Conservation (phyloP, 2,329 filamentous ascomycete genomes). For the Penicillium sp. region DNA sequence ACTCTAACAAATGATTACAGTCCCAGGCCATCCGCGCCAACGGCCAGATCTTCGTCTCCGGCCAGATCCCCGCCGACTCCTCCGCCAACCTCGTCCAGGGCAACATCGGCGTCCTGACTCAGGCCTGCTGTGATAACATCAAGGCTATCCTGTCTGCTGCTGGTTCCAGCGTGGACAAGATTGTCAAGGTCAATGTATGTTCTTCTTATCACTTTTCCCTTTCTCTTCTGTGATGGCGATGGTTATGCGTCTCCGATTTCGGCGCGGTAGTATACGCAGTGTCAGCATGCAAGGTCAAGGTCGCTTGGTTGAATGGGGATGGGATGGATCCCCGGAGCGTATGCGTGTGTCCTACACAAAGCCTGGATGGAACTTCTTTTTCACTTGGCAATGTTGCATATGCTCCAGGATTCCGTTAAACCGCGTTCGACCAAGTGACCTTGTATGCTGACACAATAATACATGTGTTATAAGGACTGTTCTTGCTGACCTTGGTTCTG, state of each 20-base stretch:
- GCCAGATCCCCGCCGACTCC: conserved; percentile 70
- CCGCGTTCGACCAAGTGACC: no score
- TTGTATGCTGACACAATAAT: no score
- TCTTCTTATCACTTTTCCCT: not conserved
- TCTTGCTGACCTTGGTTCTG: not conserved
- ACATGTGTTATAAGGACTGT: no score
- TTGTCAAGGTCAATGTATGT: conserved; percentile 75
- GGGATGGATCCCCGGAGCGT: no score
- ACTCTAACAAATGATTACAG: conserved; percentile 24
- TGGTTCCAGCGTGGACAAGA: conserved; percentile 70
- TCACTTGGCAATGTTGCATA: no score
- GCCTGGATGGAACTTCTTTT: no score
- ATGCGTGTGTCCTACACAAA: no score
- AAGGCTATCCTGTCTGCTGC: conserved; percentile 78
- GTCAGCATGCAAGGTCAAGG: no score
- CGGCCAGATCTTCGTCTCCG: conserved; percentile 66
- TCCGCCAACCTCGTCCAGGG: conserved; percentile 59
- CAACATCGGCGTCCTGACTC: conserved; percentile 65
- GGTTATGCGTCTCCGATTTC: not conserved
- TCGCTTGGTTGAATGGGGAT: no score
- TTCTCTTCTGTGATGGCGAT: not conserved
- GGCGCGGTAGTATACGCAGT: no score
- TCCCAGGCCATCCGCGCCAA: conserved; percentile 64
- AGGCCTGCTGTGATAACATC: conserved; percentile 72
- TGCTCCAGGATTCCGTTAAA: no score